Conservation (phyloP, 2,329 filamentous ascomycete species). For the Bertia moriformis region DNA sequence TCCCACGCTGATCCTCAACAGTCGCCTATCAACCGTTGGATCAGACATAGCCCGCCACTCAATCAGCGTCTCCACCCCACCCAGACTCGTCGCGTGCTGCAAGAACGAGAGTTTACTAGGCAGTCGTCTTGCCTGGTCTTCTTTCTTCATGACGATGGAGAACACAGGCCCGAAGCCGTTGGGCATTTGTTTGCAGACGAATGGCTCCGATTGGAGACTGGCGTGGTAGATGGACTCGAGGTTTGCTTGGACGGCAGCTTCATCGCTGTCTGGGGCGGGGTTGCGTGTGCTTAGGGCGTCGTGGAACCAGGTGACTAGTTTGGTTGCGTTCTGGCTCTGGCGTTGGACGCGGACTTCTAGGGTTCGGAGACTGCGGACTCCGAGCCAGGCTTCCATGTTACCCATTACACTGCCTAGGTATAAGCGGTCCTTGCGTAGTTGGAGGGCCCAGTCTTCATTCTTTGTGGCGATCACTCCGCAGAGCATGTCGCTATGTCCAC, state of each 20-base stretch:
- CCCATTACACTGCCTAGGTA: conserved; percentile 53
- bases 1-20: conserved; percentile 52
- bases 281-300: conserved; percentile 16
- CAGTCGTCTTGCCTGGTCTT: conserved; percentile 33
- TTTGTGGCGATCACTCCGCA: conserved; percentile 48
- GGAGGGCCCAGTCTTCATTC: conserved; percentile 29
- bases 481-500: conserved; percentile 57
- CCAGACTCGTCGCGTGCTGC: conserved; percentile 58
- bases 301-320: conserved; percentile 42
- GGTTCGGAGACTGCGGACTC: conserved; percentile 50
- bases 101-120: conserved; percentile 51
- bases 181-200: conserved; percentile 57
- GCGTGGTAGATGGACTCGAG: conserved; percentile 44
- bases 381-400: conserved; percentile 55
- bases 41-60: conserved; percentile 63
- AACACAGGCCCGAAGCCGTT: conserved; percentile 59
- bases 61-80: conserved; percentile 59
- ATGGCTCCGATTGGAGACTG: conserved; percentile 40
- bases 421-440: conserved; percentile 38
- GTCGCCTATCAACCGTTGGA: conserved; percentile 35
- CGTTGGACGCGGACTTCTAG: conserved; percentile 47
- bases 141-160: conserved; percentile 35
- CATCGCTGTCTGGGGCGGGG: background rate
- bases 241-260: conserved; percentile 21
- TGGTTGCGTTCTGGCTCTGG: conserved; percentile 40